Base-by-base conservation (phyloP, 805 yeast species). In the Zygoascus ofunaensis region DNA sequence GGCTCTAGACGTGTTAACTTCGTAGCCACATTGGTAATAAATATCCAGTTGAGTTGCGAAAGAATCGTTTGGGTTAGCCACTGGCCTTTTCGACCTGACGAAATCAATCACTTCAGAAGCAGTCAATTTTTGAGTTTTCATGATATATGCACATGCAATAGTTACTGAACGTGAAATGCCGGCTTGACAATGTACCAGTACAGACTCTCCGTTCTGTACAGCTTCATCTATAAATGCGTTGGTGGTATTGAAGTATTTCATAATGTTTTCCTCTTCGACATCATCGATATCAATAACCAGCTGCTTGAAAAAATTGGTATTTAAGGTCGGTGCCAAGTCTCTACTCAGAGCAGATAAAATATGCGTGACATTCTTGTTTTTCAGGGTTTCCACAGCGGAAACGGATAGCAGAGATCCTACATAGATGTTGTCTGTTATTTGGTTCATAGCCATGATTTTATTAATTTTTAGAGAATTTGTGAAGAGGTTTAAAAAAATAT, bases 111-210 rank as follows among this genome's bases (percentile, higher is more conserved):
- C 83, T 50, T 78, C 79, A 14, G 73, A 67, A 15, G 76, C 64
- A 10, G 67, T 63, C 55, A 87, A 69, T 1, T 76, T 71, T 60
- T 82, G 70, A 41, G 87, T 67, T 58, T 79, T 74, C 96, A 92
- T 90, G 36, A 89, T 76, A 60, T 86, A 95, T 0, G 97, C 94
- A 40, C 85, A 78, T 32, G 81, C 79, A 14, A 87, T 80, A 0
- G 97, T 80, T 0, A 84, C 90, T 4, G 95, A 84, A 51, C 98
- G 71, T 1, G 96, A 87, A 23, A 86, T 85, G 1, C 98, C 98
- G 23, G 95, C 97, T 47, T 90, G 85, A 61, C 72, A 68, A 45
- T 68, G 72, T n/a, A 68, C 68, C 4, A 68, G 55, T 3, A 67
- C 61, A 7, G 58, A 55, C 5, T 55, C 61, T 30, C 61, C 61